phyloP scores from a whole-genome alignment of 768 basidiomycete species.

The Leccinum boreale region DNA sequence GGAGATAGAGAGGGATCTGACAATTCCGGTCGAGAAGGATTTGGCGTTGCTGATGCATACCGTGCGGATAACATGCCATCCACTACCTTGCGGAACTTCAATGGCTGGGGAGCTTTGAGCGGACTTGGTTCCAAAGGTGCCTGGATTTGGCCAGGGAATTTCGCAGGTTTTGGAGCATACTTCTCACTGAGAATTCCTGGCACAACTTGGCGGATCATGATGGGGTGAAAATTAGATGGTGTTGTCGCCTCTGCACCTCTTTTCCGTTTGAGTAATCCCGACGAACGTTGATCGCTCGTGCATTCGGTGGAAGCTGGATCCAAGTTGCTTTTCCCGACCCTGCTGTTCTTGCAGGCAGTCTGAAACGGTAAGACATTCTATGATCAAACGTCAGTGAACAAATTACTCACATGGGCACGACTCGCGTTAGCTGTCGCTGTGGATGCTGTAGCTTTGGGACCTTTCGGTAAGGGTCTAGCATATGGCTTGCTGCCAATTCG shows the following conservation, averaged over 20 bases:
- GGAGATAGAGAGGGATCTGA: slow-evolving; percentile 11
- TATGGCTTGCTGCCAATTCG: slow-evolving; percentile 60
- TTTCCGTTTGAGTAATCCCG: slow-evolving; percentile 33
- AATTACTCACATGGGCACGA: slow-evolving; percentile 19
- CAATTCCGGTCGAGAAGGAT: slow-evolving; percentile 3
- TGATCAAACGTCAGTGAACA: not conserved
- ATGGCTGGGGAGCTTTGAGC: slow-evolving; percentile 23
- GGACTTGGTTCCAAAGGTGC: slow-evolving; percentile 15
- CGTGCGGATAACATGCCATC: slow-evolving; percentile 34
- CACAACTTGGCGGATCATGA: slow-evolving; percentile 36
- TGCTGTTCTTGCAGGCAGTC: slow-evolving; percentile 8
- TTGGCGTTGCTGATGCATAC: slow-evolving; percentile 21
- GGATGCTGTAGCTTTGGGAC: slow-evolving; percentile 1
- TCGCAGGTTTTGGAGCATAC: slow-evolving; percentile 25
- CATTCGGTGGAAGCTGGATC: slow-evolving; percentile 9
- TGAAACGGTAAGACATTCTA: slow-evolving; percentile 13
- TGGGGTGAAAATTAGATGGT: slow-evolving; percentile 22
- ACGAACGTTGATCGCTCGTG: slow-evolving; percentile 6
- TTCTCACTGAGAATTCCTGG: slow-evolving; percentile 33
- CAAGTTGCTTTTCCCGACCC: slow-evolving; percentile 3
- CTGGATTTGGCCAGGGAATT: slow-evolving; percentile 10
- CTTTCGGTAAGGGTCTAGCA: slow-evolving; percentile 34
- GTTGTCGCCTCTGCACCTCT: slow-evolving; percentile 16
- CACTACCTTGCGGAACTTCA: slow-evolving; percentile 40
- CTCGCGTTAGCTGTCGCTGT: slow-evolving; percentile 4